A percentile compares a stretch with the other conserved stretches of the same genome.
Evolutionary conservation across 2,329 filamentous ascomycete species (phyloP).

Genomic region (Fusarium irregulare): DNA sequence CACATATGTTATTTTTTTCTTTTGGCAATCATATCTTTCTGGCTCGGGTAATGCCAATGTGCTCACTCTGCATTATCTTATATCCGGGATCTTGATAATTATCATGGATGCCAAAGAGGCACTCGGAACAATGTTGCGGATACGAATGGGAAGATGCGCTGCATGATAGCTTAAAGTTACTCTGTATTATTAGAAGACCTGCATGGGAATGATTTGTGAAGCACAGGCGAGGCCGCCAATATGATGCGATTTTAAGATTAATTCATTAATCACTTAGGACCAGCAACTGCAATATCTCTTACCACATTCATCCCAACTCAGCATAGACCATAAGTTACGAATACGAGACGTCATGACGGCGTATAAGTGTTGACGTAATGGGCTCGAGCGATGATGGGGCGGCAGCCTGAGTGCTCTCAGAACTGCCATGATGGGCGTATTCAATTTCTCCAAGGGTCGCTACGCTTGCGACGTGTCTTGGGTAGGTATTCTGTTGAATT

Average conservation of each 20-base stretch:
- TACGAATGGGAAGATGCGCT: slow-evolving; percentile 5
- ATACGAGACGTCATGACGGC: slow-evolving; percentile 23
- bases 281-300: neutral
- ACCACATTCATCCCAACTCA: neutral
- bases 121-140: neutral
- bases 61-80: neutral
- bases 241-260: slow-evolving; percentile 34
- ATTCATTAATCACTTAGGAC: neutral
- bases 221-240: neutral
- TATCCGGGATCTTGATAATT: neutral
- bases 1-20: slow-evolving; percentile 37
- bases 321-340: neutral
- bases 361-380: slow-evolving; percentile 37
- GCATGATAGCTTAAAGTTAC: neutral
- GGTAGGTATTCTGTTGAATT: neutral
- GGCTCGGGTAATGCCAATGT: neutral
- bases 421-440: slow-evolving; percentile 32
- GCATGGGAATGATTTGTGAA: neutral
- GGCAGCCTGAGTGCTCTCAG: neutral
- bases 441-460: slow-evolving; percentile 1
- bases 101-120: neutral
- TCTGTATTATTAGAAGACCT: neutral
- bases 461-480: neutral
- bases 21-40: neutral
- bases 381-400: slow-evolving; percentile 17